These are phyloP conservation scores for Ascochyta viciae-villosae DNA, from an alignment of 2,329 filamentous ascomycete genomes.

Conservation along the genomic window DNA sequence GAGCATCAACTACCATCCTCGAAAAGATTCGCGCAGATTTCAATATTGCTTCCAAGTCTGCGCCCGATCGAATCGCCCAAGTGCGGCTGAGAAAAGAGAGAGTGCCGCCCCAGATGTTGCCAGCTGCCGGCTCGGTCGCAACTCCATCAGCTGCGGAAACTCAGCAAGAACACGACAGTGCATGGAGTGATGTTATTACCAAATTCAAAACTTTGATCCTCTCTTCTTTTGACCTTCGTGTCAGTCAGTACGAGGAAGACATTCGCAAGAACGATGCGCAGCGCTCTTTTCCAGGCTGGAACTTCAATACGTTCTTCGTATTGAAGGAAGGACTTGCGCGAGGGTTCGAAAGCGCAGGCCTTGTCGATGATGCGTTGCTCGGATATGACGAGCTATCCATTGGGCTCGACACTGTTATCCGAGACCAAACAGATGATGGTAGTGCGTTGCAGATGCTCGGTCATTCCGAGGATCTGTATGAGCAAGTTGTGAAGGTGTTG, in stretches of 20 bases:
- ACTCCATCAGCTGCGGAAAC: conserved; percentile 61
- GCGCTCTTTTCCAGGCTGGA: conserved; percentile 89
- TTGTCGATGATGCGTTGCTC: conserved; percentile 93
- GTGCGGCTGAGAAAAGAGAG: conserved; percentile 71
- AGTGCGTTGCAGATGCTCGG: conserved; percentile 72
- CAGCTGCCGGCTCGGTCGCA: conserved; percentile 49
- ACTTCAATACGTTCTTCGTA: conserved; percentile 99
- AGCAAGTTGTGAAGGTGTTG: conserved; percentile 45
- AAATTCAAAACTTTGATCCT: conserved; percentile 90
- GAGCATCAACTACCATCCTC: conserved; percentile 79
- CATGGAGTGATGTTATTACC: conserved; percentile 82
- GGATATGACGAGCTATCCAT: conserved; percentile 94
- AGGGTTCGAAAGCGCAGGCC: conserved; percentile 93
- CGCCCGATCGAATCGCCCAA: conserved; percentile 81
- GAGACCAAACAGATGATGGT: conserved; percentile 70
- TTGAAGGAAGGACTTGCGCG: conserved; percentile 92
- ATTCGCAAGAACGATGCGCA: conserved; percentile 94
- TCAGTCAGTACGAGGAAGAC: conserved; percentile 95
- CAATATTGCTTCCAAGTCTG: conserved; percentile 76
- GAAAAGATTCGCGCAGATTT: conserved; percentile 93
- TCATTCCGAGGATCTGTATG: conserved; percentile 76
- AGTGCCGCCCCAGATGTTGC: conserved; percentile 55
- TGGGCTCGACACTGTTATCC: conserved; percentile 81
- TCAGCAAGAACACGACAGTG: conserved; percentile 77
- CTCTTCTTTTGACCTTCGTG: conserved; percentile 86